phyloP scores from a whole-genome alignment of 2,329 filamentous ascomycete species.

The Penicillium expansum region DNA sequence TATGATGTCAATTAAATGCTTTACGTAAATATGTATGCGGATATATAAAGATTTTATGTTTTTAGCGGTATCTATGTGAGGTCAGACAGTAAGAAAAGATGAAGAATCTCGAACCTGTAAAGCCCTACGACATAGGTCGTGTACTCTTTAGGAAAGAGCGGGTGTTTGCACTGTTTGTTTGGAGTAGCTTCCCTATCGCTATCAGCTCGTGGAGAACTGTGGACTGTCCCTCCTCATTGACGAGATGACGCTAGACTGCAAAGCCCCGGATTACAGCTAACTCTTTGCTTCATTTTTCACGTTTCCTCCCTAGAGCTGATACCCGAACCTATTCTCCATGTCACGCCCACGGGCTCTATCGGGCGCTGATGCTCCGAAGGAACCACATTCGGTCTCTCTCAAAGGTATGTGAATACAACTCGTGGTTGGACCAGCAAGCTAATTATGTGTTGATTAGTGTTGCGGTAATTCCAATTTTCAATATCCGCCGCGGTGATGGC shows the following conservation, averaged over 20 bases:
- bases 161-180: conserved; percentile 27
- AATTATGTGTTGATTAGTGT: conserved; percentile 26
- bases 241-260: conserved; percentile 15
- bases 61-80: not conserved
- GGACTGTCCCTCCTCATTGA: conserved; percentile 2
- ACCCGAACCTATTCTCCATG: conserved; percentile 28
- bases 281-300: not conserved
- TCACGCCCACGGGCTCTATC: conserved; percentile 44
- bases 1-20: too few relatives aligned
- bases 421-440: not conserved
- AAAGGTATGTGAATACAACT: conserved; percentile 54
- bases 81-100: not conserved
- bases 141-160: not conserved
- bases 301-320: not conserved
- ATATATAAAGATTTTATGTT: too few relatives aligned
- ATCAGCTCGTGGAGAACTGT: conserved; percentile 12
- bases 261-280: not conserved
- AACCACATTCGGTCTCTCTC: conserved; percentile 74
- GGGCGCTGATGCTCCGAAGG: conserved; percentile 54
- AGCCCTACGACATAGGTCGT: too few relatives aligned
- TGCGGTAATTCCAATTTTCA: conserved; percentile 35
- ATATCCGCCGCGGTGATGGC: not conserved
- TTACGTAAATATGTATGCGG: not conserved
- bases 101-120: too few relatives aligned
- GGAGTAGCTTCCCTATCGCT: conserved; percentile 23